These are phyloP conservation scores for Plasmodium chabaudi DNA, from an alignment of 169 alveolate species.

Conservation along the genomic window DNA sequence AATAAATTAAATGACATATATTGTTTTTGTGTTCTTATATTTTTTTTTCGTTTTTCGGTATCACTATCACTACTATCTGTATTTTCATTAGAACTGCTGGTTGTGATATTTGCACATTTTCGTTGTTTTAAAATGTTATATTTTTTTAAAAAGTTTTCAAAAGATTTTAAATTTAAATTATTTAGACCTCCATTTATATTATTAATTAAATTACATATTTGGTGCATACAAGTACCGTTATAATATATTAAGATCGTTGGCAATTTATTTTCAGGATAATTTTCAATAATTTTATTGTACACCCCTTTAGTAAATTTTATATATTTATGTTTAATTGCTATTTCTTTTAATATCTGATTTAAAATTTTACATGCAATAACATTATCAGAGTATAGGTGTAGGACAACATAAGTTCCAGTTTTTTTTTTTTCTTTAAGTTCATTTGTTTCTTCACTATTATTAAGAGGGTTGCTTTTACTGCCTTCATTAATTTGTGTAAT, in stretches of 20 bases:
- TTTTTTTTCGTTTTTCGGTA: constrained; percentile 11
- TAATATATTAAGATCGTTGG: constrained; percentile 84
- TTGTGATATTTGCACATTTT: background rate
- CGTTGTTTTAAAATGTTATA: constrained; percentile 17
- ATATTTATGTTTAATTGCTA: constrained; percentile 78
- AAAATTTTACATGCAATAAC: constrained; percentile 77
- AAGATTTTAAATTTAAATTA: constrained; percentile 18
- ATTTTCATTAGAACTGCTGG: background rate
- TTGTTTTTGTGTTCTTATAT: constrained; percentile 35
- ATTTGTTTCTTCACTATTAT: background rate
- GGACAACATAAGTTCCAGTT: constrained; percentile 81
- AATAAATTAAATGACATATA: constrained; percentile 46
- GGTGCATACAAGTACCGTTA: constrained; percentile 82
- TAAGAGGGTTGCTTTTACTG: constrained; percentile 66
- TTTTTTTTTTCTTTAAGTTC: background rate
- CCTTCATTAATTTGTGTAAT: constrained; percentile 78
- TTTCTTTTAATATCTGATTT: constrained; percentile 64
- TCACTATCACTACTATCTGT: background rate
- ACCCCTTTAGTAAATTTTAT: constrained; percentile 86
- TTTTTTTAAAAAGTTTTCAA: constrained; percentile 38
- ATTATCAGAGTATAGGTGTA: constrained; percentile 80
- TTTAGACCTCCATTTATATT: constrained; percentile 49
- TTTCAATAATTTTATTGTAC: constrained; percentile 78
- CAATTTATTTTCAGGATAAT: constrained; percentile 83
- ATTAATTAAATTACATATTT: constrained; percentile 74